Conservation (phyloP, 306 rosid species). For the Malus sylvestris region DNA sequence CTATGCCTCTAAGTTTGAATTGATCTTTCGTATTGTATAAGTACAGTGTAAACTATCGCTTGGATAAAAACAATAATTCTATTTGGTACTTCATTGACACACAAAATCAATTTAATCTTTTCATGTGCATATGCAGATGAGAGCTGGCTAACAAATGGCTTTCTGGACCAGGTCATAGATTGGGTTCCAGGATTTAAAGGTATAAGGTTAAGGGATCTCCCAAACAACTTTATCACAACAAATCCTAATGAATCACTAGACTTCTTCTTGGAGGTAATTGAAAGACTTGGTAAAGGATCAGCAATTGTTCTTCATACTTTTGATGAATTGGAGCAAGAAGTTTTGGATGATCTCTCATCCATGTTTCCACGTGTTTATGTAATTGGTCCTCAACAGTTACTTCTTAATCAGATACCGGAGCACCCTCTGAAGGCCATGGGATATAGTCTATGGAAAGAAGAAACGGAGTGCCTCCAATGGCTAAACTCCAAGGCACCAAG, state of each 20-base stretch:
- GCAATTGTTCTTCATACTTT: neutral
- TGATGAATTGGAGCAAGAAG: neutral
- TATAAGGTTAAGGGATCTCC: constrained; percentile 6
- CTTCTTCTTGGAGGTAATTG: neutral
- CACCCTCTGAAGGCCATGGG: neutral
- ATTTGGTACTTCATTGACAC: too few relatives aligned
- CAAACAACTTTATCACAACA: neutral
- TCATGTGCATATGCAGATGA: neutral
- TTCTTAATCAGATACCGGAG: neutral
- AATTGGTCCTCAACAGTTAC: constrained; percentile 2
- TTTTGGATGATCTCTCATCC: neutral
- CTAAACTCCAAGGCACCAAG: neutral
- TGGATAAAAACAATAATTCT: too few relatives aligned
- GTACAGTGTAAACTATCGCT: too few relatives aligned
- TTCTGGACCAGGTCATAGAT: neutral
- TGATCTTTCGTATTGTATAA: too few relatives aligned
- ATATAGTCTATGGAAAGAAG: constrained; percentile 8
- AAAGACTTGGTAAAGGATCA: neutral
- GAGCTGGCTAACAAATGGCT: constrained; percentile 8
- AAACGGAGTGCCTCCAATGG: constrained; percentile 13
- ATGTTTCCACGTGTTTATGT: neutral
- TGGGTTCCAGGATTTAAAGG: constrained; percentile 6
- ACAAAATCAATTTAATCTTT: too few relatives aligned
- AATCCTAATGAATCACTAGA: neutral
- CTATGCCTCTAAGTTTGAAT: too few relatives aligned